Evolutionary conservation across 148 eudicot species (phyloP).

Genomic region (Persicaria maculosa): DNA sequence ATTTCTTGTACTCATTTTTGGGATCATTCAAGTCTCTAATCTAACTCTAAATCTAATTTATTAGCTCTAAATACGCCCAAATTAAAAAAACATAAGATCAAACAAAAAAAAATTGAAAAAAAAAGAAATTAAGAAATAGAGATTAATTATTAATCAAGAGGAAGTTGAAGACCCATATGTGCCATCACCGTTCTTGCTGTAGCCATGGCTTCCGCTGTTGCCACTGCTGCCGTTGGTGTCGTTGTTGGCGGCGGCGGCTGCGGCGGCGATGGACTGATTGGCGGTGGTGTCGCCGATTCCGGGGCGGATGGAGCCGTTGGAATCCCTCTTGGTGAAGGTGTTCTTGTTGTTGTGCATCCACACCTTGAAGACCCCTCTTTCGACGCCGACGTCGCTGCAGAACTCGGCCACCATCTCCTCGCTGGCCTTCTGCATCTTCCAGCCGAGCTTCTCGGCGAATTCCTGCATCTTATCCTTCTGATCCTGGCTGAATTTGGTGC

Average conservation of each 20-base stretch:
- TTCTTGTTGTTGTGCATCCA: slow-evolving; percentile 92
- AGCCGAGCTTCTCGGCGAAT: slow-evolving; percentile 55
- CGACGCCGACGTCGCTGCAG: slow-evolving; percentile 56
- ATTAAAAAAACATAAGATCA: neutral
- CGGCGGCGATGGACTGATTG: neutral
- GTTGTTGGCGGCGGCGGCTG: neutral
- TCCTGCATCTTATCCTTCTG: slow-evolving; percentile 68
- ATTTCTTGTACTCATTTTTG: neutral
- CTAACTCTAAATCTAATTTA: neutral
- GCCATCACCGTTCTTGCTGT: slow-evolving; percentile 13
- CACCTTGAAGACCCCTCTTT: slow-evolving; percentile 64
- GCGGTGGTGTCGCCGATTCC: neutral
- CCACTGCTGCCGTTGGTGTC: slow-evolving; percentile 15
- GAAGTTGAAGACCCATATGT: neutral
- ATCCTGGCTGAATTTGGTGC: slow-evolving; percentile 50
- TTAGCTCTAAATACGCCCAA: neutral
- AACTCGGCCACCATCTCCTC: slow-evolving; percentile 33
- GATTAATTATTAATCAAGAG: neutral
- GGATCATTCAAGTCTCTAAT: neutral
- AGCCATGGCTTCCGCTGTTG: slow-evolving; percentile 18
- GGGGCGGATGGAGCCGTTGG: neutral
- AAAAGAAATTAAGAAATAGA: neutral
- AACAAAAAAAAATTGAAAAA: neutral
- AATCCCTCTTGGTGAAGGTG: slow-evolving; percentile 30
- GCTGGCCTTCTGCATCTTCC: slow-evolving; percentile 71